Percentiles rank a stretch among this genome's conserved stretches.
Evolutionary conservation across 495 filamentous ascomycete species (phyloP).

Genomic region (Cercophora sp.): DNA sequence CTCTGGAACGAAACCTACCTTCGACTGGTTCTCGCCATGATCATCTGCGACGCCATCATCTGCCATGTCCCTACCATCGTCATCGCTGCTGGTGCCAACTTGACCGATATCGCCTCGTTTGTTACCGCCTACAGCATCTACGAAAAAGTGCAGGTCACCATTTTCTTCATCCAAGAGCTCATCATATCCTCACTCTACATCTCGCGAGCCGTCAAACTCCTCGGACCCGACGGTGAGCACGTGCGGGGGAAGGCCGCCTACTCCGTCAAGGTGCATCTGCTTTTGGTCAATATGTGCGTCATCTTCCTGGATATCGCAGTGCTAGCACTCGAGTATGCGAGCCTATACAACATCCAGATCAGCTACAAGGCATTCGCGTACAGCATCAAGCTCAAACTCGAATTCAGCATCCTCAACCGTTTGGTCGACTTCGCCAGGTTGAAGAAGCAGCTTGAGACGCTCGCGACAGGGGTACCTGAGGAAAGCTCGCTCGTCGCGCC

Average conservation of each 20-base stretch:
- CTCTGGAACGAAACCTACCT: slow-evolving; percentile 44
- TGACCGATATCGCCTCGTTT: slow-evolving; percentile 29
- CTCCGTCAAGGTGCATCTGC: slow-evolving; percentile 50
- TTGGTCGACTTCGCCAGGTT: slow-evolving; percentile 30
- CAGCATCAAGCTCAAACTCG: slow-evolving; percentile 62
- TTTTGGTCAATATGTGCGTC: slow-evolving; percentile 51
- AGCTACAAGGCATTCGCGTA: slow-evolving; percentile 56
- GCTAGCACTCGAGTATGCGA: slow-evolving; percentile 48
- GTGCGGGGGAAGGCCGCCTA: slow-evolving; percentile 7
- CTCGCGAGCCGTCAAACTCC: slow-evolving; percentile 48
- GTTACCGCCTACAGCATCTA: slow-evolving; percentile 47
- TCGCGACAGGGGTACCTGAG: no score
- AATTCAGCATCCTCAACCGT: slow-evolving; percentile 57
- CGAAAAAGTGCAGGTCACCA: slow-evolving; percentile 55
- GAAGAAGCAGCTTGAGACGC: no score
- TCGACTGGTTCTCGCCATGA: slow-evolving; percentile 52
- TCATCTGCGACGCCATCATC: slow-evolving; percentile 51
- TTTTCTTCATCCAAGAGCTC: slow-evolving; percentile 55
- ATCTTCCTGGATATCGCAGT: slow-evolving; percentile 33
- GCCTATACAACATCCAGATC: slow-evolving; percentile 52
- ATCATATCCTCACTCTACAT: slow-evolving; percentile 57
- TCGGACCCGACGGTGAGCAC: slow-evolving; percentile 15
- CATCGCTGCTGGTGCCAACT: slow-evolving; percentile 47
- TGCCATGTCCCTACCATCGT: slow-evolving; percentile 52
- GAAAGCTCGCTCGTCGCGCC: no score